Base-by-base conservation (phyloP, 2,329 filamentous ascomycete genomes). In the Diaporthe citrichinensis region DNA sequence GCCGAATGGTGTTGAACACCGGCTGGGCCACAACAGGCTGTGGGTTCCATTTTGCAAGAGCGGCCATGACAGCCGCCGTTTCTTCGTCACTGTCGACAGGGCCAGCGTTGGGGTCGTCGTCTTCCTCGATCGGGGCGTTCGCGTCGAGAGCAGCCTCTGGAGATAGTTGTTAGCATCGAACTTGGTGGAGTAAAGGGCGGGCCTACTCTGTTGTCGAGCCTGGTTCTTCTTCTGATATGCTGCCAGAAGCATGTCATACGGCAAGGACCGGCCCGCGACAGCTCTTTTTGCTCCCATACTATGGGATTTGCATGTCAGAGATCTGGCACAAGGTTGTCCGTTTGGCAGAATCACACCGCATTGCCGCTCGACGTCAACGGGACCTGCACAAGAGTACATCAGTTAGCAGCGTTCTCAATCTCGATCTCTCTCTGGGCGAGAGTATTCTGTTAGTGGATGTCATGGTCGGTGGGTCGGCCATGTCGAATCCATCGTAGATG, bases 171-270 rank as follows among this genome's bases (percentile, higher is more conserved):
- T 4, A 75, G 49, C 17, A 49, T 20, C 1, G 23, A 15, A 10
- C 23, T 12, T 36, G 14, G 51, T 34, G 5, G 25, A 5, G 55
- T 3, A 7, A n/a, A 49, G 41, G 46, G 12, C 20, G 76, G 53
- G 90, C 93, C 86, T 88, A 96, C 95, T 98, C 84, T 98, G 97
- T 86, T 98, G 95, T 82, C 98, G 98, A 31, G 97, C 97, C 84
- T 98, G 97, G 81, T 99, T 99, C 88, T 98, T 98, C 89, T 98
- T 98, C 84, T 97, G 94, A 81, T 97, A 97, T 10, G 94, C 93
- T 20, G 94, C 92, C 51, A 98, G 89, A 53, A 98, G 87, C 93
- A 98, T 97, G 83, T 98, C 95, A 81, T 98, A 98, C 1, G 96
- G 96, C 76, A 98, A 86, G 59, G 94, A 97, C 77, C 96, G 90